Percentiles rank a stretch among this genome's conserved stretches.
phyloP scores from a whole-genome alignment of 2,329 filamentous ascomycete species.

The Beauveria australis region DNA sequence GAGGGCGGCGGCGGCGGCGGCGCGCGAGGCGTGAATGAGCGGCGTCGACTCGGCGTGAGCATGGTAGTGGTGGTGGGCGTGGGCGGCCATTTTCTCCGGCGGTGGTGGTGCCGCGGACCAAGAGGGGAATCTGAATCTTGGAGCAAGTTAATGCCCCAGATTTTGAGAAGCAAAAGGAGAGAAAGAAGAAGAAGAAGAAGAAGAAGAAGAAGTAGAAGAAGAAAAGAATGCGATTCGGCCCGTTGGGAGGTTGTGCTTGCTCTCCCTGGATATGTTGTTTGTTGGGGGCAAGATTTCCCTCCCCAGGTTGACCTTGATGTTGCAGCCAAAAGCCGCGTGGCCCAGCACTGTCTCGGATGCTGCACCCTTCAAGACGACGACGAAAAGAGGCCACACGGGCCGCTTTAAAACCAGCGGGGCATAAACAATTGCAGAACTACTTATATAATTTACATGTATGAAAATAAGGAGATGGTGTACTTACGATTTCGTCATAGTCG shows the following conservation, averaged over 20 bases:
- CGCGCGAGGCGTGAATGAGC: slow-evolving; percentile 55
- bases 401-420: not conserved
- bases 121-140: not conserved
- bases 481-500: not conserved
- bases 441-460: not conserved
- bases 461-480: not conserved
- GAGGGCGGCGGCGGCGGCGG: too few species aligned
- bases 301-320: not conserved
- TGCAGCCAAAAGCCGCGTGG: slow-evolving; percentile 1
- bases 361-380: not conserved
- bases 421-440: not conserved
- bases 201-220: not conserved
- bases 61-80: not conserved
- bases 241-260: not conserved
- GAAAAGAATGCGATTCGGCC: not conserved
- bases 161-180: not conserved
- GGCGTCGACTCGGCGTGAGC: slow-evolving; percentile 51
- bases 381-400: not conserved
- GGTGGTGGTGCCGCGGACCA: not conserved
- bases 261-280: not conserved
- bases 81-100: slow-evolving; percentile 20
- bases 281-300: not conserved
- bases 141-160: slow-evolving; percentile 8
- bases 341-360: not conserved
- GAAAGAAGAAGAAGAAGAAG: not conserved